Evolutionary conservation across 1,139 yeast genomes (phyloP), one percentile per base, ranked within the genome.

Genomic region (Geotrichum fermentans): DNA sequence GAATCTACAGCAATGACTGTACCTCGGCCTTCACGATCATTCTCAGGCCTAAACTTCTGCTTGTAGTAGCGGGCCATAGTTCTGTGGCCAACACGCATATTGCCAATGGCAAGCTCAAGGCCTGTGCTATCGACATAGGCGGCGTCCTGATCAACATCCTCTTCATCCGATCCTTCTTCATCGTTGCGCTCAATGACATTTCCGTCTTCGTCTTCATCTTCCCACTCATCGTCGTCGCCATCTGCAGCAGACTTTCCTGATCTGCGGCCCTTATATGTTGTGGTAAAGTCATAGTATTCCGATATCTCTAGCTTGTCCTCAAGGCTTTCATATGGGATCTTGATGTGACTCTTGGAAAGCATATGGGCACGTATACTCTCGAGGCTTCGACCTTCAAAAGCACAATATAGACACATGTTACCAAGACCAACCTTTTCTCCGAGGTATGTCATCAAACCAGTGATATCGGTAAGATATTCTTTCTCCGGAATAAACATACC

Each of bases 281-380:
- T 75, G 2, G 83, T 73, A 68, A 89, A 92, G 66, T 92, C 97
- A 63, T 92, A 92, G 62, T 83, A 92, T 47, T 83, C 85, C 0
- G 94, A 79, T 38, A 90, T 74, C 61, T 84, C 88, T 49, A 83
- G 76, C 64, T 83, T 83, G 62, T 92, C 95, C 51, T 84, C 84
- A 53, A 81, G 85, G 0, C 79, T 69, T 59, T 92, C 97, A 66
- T 87, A 94, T 0, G 98, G 97, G 51, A 92, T 77, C 64, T 80
- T 78, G 72, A 90, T 83, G 65, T 92, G 99, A 55, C 89, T 79
- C 67, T 92, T 92, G 18, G 84, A 76, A 6, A 74, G 62, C 88
- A 90, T 84, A 65, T 92, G 99, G 39, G 89, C 95, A 57, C 97
- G 80, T 6, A 87, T 92, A 51, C 96, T 87, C 62, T 87, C 95